Evolutionary conservation across 768 basidiomycete species (phyloP), one percentile per base, ranked within the genome.

Genomic region (Hericium coralloides): DNA sequence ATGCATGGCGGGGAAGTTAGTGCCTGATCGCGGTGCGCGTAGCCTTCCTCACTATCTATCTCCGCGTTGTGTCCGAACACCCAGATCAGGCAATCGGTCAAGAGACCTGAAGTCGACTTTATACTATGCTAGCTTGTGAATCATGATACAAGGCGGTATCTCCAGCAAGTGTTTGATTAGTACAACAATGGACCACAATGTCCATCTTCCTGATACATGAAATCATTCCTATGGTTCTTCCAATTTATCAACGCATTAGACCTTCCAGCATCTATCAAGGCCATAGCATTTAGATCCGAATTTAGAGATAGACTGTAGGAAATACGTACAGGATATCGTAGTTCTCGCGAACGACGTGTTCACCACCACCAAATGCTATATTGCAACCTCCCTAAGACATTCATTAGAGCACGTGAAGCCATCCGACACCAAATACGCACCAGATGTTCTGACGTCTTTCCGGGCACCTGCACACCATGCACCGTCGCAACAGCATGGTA

Each of bases 381-480:
- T 77, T 72, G 23, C 72, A 74, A 6, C 72, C 77, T 20, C 69
- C 71, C 78, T 79, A 25, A 5, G 45, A 9, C 2, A 51, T 23
- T 7, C 17, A 45, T 31, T 45, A n/a, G n/a, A 45, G 43, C 43
- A 2, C n/a, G 2, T 12, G n/a, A n/a, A n/a, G 43, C 17, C 20
- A 2, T 31, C 18, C 36, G 4, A 10, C 31, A 52, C 43, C 20
- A 20, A 18, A 4, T 5, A 60, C 80, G 22, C 58, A 87, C 87
- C 31, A 91, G 70, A 69, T 91, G 89, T 58, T 78, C 73, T 1
- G 80, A 84, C 0, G 83, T 79, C 71, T 91, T 91, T 2, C 88
- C 89, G 4, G 87, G 88, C n/a, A 90, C 82, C 38, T 63, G 72
- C 12, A 82, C 65, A 0, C 79, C 80, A 37, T 77, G 67, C 49